phyloP scores from a whole-genome alignment of 805 yeast species.

The Pichia deserticola region DNA sequence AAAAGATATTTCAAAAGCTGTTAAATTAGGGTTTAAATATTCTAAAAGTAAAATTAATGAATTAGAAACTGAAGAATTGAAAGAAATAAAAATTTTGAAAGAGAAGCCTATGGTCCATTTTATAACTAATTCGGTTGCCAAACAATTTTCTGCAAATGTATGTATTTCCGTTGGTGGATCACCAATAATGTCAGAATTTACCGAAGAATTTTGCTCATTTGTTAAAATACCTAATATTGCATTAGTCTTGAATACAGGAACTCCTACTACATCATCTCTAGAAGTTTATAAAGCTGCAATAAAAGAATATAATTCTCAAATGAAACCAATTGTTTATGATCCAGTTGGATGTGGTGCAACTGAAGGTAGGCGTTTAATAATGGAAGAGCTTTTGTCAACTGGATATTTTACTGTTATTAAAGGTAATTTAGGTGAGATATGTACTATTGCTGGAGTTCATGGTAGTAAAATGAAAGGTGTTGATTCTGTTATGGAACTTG shows the following conservation, averaged over 20 bases:
- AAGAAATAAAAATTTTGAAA: not conserved
- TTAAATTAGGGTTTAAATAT: not conserved
- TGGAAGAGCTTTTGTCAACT: conserved; percentile 41
- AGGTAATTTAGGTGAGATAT: conserved; percentile 81
- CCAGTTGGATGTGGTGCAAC: conserved; percentile 95
- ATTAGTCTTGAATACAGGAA: conserved; percentile 69
- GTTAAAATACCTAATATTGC: conserved; percentile 47
- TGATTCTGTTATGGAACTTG: conserved; percentile 34
- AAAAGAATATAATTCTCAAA: conserved; percentile 45
- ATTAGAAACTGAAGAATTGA: not conserved
- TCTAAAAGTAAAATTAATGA: not conserved
- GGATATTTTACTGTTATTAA: conserved; percentile 65
- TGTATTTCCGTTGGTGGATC: conserved; percentile 78
- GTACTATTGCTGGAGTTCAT: conserved; percentile 45
- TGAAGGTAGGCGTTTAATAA: conserved; percentile 41
- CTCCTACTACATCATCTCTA: conserved; percentile 42
- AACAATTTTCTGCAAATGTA: conserved; percentile 81
- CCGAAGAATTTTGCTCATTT: conserved; percentile 60
- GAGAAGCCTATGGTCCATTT: conserved; percentile 70
- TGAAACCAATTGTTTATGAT: conserved; percentile 67
- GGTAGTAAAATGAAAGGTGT: conserved; percentile 60
- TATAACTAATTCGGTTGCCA: conserved; percentile 83
- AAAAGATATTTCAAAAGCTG: conserved; percentile 6
- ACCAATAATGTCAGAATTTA: conserved; percentile 80
- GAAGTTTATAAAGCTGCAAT: conserved; percentile 45